Evolutionary conservation across 1,139 yeast genomes (phyloP).

Genomic region (Yamadazyma dushanensis): DNA sequence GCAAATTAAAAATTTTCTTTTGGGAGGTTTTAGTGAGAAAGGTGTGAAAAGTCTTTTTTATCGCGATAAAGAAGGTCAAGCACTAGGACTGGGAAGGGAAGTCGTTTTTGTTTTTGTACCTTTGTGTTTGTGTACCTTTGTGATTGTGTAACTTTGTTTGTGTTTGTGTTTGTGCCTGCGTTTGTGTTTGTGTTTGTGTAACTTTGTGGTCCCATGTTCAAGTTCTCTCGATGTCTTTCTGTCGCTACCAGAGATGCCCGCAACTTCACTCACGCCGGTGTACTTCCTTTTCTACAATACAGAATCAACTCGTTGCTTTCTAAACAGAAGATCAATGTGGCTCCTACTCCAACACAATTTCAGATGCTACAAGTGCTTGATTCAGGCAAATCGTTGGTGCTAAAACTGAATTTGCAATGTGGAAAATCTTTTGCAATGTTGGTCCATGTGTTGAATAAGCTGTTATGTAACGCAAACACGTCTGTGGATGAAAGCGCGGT

Average conservation of each 20-base stretch:
- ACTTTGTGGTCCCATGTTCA: too few species aligned
- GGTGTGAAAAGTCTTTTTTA: slow-evolving; percentile 2
- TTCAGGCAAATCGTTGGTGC: slow-evolving; percentile 20
- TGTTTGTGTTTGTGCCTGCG: neutral
- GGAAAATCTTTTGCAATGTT: slow-evolving; percentile 30
- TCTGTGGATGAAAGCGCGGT: neutral
- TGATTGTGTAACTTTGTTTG: too few species aligned
- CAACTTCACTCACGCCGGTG: slow-evolving; percentile 25
- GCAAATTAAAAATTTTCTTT: slow-evolving; percentile 8
- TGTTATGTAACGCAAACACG: too few species aligned
- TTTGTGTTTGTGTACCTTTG: neutral
- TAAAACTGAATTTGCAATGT: slow-evolving; percentile 15
- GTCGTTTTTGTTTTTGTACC: neutral
- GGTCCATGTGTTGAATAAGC: slow-evolving; percentile 23
- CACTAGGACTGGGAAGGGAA: too few species aligned
- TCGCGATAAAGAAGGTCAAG: too few species aligned
- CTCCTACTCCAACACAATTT: slow-evolving; percentile 27
- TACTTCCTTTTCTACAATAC: slow-evolving; percentile 30
- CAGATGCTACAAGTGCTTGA: slow-evolving; percentile 19
- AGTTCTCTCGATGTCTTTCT: neutral
- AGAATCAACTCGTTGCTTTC: slow-evolving; percentile 20
- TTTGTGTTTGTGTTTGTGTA: neutral
- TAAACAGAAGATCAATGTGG: slow-evolving; percentile 14
- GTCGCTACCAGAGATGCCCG: slow-evolving; percentile 4
- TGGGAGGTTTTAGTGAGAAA: slow-evolving; percentile 7